Base-by-base conservation (phyloP, 1,139 yeast genomes). In the Debaryomycetaceae sp. region DNA sequence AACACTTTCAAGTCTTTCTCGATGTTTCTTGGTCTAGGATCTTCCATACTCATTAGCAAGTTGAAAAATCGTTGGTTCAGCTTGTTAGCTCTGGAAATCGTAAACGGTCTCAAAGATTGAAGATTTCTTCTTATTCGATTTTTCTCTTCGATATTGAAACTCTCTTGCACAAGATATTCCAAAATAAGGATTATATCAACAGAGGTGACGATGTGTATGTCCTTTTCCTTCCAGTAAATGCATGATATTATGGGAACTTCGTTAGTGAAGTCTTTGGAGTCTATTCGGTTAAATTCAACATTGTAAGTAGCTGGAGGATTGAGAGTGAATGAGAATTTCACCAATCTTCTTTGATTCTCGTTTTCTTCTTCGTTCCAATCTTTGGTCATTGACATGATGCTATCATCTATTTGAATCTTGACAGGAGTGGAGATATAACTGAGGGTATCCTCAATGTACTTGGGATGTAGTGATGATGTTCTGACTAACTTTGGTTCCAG, bases 1-100 rank as follows among this genome's bases (percentile, higher is more conserved):
- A 84, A 81, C 5, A 84, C 89, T 57, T 84, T 84, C 49, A 84
- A 79, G 57, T 84, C 87, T 58, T 84, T 84, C 55, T 83, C 89
- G 45, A 84, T 84, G 55, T 83, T 83, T 37, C 90, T 66, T 4
- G 90, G 90, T 51, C 83, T 72, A 2, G 91, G 90, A 43, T 75
- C 75, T 34, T 78, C 79, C 71, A 80, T 83, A 37, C 75, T 65
- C 89, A 84, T 84, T 44, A 84, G 73, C 40, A 79, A 62, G 46
- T 75, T 70, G 66, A 83, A 84, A 53, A 84, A 80, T 22, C 73
- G 54, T 38, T 69, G 68, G 45, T 63, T 66, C 34, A 69, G 72
- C n/a, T 67, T 65, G 49, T 73, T 70, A 22, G 75, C 62, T 47
- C 83, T 72, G 33, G 82, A 72, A 4, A 84, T 75, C 0, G 90